These are phyloP conservation scores for Diaporthe velutina DNA, from an alignment of 2,329 filamentous ascomycete genomes.

Conservation along the genomic window DNA sequence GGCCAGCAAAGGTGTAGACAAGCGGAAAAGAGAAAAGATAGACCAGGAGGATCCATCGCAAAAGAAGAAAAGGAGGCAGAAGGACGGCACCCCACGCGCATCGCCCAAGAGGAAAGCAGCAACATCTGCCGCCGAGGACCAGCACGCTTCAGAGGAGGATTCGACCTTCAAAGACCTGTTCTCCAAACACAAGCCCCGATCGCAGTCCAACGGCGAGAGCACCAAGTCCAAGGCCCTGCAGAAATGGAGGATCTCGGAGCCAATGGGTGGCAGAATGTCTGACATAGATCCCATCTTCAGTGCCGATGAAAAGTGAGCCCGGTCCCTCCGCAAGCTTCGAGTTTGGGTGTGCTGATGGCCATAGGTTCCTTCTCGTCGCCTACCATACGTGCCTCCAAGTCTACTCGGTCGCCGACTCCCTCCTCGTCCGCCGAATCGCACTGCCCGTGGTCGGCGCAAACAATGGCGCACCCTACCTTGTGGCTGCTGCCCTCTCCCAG, in stretches of 20 bases:
- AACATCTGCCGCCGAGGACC: conserved; percentile 34
- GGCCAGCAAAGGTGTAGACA: conserved; percentile 37
- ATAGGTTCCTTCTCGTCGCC: conserved; percentile 79
- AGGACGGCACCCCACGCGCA: conserved; percentile 31
- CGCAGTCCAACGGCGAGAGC: conserved; percentile 7
- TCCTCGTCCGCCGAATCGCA: conserved; percentile 80
- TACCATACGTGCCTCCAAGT: conserved; percentile 83
- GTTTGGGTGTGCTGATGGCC: conserved; percentile 44
- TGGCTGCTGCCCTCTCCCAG: conserved; percentile 56
- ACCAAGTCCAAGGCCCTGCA: conserved; percentile 19
- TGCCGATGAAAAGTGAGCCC: conserved; percentile 69
- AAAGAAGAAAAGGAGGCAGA: conserved; percentile 41
- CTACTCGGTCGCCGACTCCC: conserved; percentile 84
- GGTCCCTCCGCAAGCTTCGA: not conserved
- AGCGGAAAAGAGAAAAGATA: conserved; percentile 41
- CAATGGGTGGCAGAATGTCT: conserved; percentile 75
- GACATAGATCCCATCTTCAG: conserved; percentile 75
- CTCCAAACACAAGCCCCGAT: conserved; percentile 3
- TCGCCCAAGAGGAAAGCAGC: conserved; percentile 30
- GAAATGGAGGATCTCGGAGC: conserved; percentile 71
- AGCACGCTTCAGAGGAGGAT: conserved; percentile 29
- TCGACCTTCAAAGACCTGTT: conserved; percentile 5
- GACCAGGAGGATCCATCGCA: conserved; percentile 40
- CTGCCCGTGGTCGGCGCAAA: conserved; percentile 55
- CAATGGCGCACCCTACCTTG: conserved; percentile 54